Evolutionary conservation across 768 basidiomycete genomes (phyloP).

Genomic region (Favolaschia claudopus): DNA sequence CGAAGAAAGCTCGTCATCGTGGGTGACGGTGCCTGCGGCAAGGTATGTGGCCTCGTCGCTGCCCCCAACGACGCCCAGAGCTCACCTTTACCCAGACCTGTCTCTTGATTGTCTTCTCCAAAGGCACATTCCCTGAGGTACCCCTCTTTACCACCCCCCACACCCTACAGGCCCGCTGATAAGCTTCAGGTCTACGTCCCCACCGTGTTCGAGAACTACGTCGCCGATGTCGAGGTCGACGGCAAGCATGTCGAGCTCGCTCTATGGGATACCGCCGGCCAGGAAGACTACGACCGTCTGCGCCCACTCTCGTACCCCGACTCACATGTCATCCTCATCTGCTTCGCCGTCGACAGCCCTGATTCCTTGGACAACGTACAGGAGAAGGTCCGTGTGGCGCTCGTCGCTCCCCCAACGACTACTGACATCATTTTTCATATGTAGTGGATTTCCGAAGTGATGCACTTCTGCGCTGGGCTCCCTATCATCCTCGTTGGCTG

Average conservation of each 20-base stretch:
- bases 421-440: constrained; percentile 14
- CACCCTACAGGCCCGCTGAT: not conserved
- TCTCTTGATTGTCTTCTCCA: constrained; percentile 94
- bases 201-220: constrained; percentile 99
- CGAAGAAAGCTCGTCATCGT: constrained; percentile 99
- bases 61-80: not conserved
- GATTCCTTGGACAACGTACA: constrained; percentile 99
- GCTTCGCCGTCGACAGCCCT: constrained; percentile 97
- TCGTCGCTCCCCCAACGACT: not conserved
- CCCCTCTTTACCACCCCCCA: constrained; percentile 26
- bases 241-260: constrained; percentile 98
- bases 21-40: constrained; percentile 97
- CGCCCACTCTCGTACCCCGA: constrained; percentile 98
- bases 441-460: constrained; percentile 98
- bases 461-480: constrained; percentile 94
- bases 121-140: constrained; percentile 96
- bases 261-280: constrained; percentile 99
- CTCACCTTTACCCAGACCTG: constrained; percentile 67
- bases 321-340: constrained; percentile 99
- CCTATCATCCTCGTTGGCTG: constrained; percentile 98
- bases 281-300: constrained; percentile 99
- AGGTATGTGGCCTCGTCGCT: constrained; percentile 56
- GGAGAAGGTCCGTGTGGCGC: constrained; percentile 82
- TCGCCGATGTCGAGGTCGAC: constrained; percentile 98
- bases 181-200: constrained; percentile 90